Evolutionary conservation across 1,284 basidiomycete genomes (phyloP), one percentile per base, ranked within the genome.

Genomic region (Cutaneotrichosporon cutaneum): DNA sequence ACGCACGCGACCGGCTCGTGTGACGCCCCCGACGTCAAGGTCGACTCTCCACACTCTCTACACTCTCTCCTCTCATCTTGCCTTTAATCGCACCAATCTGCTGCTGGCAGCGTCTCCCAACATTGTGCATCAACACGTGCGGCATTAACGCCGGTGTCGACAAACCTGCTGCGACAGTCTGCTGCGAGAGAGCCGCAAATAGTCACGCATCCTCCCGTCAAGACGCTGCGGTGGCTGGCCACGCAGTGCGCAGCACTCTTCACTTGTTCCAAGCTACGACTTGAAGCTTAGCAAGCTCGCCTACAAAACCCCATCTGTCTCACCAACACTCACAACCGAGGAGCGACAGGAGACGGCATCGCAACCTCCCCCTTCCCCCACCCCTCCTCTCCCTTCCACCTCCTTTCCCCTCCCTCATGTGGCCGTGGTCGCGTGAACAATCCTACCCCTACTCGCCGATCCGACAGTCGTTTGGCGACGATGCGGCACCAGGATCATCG

Each of bases 381-480:
- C 18, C 18, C 18, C 39, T 13, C 35, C 14, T 45, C 44, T 9
- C 44, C 22, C 47, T 1, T 24, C 22, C 48, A 32, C 10, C 48
- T 18, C 14, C 48, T 22, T 14, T 47, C 18, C 22, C 13, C 45
- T 26, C 14, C 45, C 22, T 16, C 27, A 33, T n/a, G 27, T 52
- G 26, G 50, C 32, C 16, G 27, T 36, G 30, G 52, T 54, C 53
- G 35, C 22, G 16, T 30, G 35, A 42, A 27, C 53, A 14, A 13
- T 32, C 16, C 18, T 4, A 3, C 22, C 21, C 14, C 4, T 56
- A 56, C 27, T 18, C 39, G 42, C 54, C 39, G 18, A 16, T 56
- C 18, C 27, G 54, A 27, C 54, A 56, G 44, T 30, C 45, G 16
- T 30, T 35, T 35, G 32, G 24, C 16, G 56, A 58, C 22, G 36